Evolutionary conservation across 2,329 filamentous ascomycete species (phyloP), one percentile per base, ranked within the genome.

Genomic region (Monascus ruber): DNA sequence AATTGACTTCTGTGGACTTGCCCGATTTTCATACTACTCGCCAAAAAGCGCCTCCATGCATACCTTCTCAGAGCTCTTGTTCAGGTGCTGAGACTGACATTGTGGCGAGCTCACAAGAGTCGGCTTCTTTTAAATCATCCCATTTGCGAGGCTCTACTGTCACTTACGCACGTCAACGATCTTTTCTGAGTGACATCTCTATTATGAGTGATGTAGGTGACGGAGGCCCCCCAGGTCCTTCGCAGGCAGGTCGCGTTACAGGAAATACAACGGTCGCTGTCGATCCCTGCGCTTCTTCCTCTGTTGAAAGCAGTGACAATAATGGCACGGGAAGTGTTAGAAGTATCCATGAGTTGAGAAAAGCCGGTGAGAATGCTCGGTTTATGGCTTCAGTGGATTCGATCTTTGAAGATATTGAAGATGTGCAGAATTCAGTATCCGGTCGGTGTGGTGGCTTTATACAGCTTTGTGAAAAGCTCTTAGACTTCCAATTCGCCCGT

Each of bases 321-420:
- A 63, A 68, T 31, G 49, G 59, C 40, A 50, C 63, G 50, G 60
- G 61, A 17, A 53, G 60, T 25, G 65, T 77, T 35, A 69, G 73
- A 42, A 76, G 72, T 40, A 74, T 79, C 25, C 76, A 81, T 46
- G 77, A 81, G 52, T 64, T 81, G 28, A 68, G 76, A 40, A 73
- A 72, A 32, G 68, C 72, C 37, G 77, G 77, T 2, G 67, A 70
- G 27, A 76, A 76, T 45, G 66, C 67, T 34, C 68, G 74, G 34
- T 76, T 79, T 45, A 62, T 71, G 36, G 66, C 70, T 42, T 72
- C 76, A 17, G 63, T 76, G 24, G 69, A 76, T 42, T 65, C 66
- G 24, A 62, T 79, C 7, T 64, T 81, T 27, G 74, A 77, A 42
- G 77, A 81, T 42, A 70, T 81, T 34, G 66, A 74, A 42, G 66